Conservation (phyloP, 305 asterid species). For the Rubia balearica region DNA sequence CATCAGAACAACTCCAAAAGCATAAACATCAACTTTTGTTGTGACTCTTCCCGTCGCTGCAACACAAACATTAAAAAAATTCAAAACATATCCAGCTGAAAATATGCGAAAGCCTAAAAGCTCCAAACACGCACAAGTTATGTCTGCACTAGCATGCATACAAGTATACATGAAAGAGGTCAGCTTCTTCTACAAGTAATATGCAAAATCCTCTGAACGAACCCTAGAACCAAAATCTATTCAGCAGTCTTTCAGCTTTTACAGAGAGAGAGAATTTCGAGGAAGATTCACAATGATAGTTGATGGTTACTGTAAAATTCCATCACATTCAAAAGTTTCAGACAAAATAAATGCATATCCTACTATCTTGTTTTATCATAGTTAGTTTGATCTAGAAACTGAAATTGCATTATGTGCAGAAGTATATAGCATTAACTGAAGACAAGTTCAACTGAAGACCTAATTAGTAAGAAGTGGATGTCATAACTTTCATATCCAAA, state of each 20-base stretch:
- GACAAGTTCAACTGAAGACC: neutral
- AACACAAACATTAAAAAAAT: neutral
- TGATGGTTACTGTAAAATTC: neutral
- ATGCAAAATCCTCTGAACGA: neutral
- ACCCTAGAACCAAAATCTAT: neutral
- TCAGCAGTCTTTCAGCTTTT: neutral
- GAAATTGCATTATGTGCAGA: neutral
- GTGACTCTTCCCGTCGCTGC: slow-evolving; percentile 96
- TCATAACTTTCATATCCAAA: neutral
- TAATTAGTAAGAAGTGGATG: neutral
- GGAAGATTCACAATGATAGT: neutral
- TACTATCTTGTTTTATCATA: neutral
- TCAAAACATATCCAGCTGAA: neutral
- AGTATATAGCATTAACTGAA: neutral
- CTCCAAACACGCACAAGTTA: neutral
- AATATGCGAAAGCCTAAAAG: neutral
- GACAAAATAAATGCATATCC: neutral
- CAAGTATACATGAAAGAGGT: neutral
- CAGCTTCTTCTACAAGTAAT: neutral
- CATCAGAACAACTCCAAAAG: slow-evolving; percentile 86
- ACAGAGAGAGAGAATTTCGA: neutral
- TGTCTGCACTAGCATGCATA: neutral
- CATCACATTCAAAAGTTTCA: neutral
- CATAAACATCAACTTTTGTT: slow-evolving; percentile 86
- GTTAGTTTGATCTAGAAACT: neutral